These are phyloP conservation scores for Ustanciosporium gigantosporum DNA, from an alignment of 1,284 basidiomycete species.

Conservation along the genomic window DNA sequence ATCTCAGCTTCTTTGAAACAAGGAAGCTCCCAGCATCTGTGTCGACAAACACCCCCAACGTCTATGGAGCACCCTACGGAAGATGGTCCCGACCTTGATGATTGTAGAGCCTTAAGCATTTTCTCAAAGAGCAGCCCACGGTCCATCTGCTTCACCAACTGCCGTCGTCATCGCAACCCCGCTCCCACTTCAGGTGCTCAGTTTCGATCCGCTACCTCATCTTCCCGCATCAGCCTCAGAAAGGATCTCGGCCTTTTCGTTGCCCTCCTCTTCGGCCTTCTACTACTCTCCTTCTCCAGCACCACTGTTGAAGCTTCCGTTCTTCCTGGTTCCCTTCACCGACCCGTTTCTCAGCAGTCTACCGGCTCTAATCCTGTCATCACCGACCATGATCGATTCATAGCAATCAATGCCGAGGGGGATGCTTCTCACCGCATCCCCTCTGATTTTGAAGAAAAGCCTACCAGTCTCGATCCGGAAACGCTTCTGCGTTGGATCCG, in stretches of 20 bases:
- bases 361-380: too few species aligned
- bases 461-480: neutral
- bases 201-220: neutral
- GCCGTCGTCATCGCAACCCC: too few species aligned
- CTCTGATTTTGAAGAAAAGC: conserved; percentile 2
- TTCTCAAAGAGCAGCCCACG: neutral
- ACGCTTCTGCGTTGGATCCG: conserved; percentile 14
- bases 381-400: conserved; percentile 32
- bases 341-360: too few species aligned
- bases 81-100: conserved; percentile 36
- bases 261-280: conserved; percentile 2
- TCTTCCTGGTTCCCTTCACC: conserved; percentile 13
- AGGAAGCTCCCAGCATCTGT: too few species aligned
- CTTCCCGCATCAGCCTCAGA: neutral
- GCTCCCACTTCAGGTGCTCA: too few species aligned
- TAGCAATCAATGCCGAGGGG: conserved; percentile 5
- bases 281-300: too few species aligned
- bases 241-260: neutral
- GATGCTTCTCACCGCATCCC: conserved; percentile 5
- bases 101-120: conserved; percentile 39
- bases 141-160: too few species aligned
- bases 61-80: conserved; percentile 31
- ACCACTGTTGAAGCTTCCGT: conserved; percentile 19
- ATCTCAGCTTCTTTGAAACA: too few species aligned
- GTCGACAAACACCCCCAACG: too few species aligned